Evolutionary conservation across 129 eudicot species (phyloP).

Genomic region (Escallonia rubra): DNA sequence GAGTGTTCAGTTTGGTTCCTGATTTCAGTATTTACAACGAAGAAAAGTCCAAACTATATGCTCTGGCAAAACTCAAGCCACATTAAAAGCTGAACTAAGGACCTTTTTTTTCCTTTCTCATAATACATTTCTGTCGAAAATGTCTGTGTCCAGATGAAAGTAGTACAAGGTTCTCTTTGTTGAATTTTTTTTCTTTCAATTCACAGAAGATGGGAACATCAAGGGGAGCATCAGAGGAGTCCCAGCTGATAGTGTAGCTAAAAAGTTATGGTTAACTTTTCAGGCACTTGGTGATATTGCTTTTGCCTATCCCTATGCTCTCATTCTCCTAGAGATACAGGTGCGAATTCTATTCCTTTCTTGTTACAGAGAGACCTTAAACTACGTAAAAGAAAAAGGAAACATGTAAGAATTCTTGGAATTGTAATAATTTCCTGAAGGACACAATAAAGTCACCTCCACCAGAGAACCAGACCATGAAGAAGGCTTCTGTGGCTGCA

Average conservation of each 20-base stretch:
- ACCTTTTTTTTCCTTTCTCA: background rate
- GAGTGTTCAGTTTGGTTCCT: too few species aligned
- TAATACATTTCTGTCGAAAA: too few species aligned
- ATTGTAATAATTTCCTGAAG: conserved; percentile 10
- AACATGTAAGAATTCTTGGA: too few species aligned
- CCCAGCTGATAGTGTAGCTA: conserved; percentile 38
- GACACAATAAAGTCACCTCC: conserved; percentile 83
- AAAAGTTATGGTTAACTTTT: conserved; percentile 57
- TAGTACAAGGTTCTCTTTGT: too few species aligned
- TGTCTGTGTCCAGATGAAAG: too few species aligned
- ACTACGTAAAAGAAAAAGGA: too few species aligned
- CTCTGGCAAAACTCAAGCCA: too few species aligned
- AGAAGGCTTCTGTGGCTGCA: conserved; percentile 54
- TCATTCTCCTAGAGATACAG: conserved; percentile 72
- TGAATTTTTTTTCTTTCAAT: background rate
- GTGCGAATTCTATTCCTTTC: conserved; percentile 21
- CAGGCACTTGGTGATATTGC: conserved; percentile 88
- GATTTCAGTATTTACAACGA: too few species aligned
- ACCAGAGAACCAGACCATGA: conserved; percentile 61
- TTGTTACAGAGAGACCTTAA: too few species aligned
- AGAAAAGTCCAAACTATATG: too few species aligned
- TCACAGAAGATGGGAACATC: conserved; percentile 56
- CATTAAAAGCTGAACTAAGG: too few species aligned
- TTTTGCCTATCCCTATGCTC: conserved; percentile 73
- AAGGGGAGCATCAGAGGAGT: conserved; percentile 69